Evolutionary conservation across 1,284 basidiomycete species (phyloP).

Genomic region (Apiotrichum gamsii): DNA sequence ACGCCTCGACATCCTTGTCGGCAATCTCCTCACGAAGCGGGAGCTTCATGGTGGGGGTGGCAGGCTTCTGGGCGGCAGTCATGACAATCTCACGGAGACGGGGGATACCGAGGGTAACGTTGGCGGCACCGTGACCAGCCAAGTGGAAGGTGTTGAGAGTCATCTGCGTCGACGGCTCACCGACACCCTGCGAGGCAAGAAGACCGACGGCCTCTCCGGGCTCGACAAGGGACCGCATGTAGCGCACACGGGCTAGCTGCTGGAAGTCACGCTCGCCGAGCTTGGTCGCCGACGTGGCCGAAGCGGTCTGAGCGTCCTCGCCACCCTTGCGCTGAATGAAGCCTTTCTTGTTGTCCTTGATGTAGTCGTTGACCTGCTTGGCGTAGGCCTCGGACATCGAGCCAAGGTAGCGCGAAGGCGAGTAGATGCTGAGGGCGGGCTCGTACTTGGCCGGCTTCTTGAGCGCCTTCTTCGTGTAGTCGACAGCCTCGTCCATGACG

Average conservation of each 20-base stretch:
- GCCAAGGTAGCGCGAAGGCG: slow-evolving; percentile 75
- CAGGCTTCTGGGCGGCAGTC: slow-evolving; percentile 94
- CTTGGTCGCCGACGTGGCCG: slow-evolving; percentile 31
- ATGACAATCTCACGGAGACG: slow-evolving; percentile 98
- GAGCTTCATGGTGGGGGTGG: slow-evolving; percentile 98
- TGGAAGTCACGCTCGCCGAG: slow-evolving; percentile 60
- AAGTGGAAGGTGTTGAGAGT: slow-evolving; percentile 99
- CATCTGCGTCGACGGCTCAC: slow-evolving; percentile 99
- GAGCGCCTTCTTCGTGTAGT: slow-evolving; percentile 85
- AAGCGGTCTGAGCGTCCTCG: slow-evolving; percentile 49
- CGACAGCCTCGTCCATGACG: slow-evolving; percentile 61
- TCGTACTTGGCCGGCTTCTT: slow-evolving; percentile 63
- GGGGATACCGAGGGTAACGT: slow-evolving; percentile 98
- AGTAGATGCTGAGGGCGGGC: slow-evolving; percentile 71
- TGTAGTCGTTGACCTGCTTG: slow-evolving; percentile 69
- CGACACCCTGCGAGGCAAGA: slow-evolving; percentile 95
- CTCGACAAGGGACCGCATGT: slow-evolving; percentile 88
- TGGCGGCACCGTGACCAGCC: slow-evolving; percentile 96
- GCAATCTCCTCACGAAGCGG: slow-evolving; percentile 56
- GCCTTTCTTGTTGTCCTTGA: slow-evolving; percentile 70
- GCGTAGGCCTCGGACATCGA: slow-evolving; percentile 92
- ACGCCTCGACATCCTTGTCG: slow-evolving; percentile 60
- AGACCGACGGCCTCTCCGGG: slow-evolving; percentile 97
- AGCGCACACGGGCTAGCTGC: slow-evolving; percentile 78
- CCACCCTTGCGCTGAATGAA: slow-evolving; percentile 57